A percentile compares a stretch with the other conserved stretches of the same genome.
Conservation (phyloP, 805 yeast genomes). For the Barnettozyma californica region DNA sequence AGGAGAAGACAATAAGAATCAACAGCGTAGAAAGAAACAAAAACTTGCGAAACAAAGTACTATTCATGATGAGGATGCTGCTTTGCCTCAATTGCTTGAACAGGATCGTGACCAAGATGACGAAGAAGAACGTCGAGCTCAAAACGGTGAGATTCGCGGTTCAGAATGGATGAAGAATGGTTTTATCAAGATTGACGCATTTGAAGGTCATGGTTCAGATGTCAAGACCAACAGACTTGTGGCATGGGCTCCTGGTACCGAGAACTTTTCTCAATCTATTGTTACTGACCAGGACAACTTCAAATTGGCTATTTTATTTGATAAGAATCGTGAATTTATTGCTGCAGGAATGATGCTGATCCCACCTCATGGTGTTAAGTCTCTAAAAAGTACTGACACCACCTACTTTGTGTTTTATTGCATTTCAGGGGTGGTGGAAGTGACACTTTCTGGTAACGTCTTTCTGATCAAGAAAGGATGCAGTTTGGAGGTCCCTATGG, state of each 20-base stretch:
- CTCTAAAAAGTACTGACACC: slow-evolving; percentile 50
- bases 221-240: slow-evolving; percentile 40
- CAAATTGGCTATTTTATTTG: slow-evolving; percentile 59
- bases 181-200: slow-evolving; percentile 41
- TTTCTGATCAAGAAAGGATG: slow-evolving; percentile 69
- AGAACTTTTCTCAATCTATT: slow-evolving; percentile 38
- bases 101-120: slow-evolving; percentile 17
- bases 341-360: slow-evolving; percentile 72
- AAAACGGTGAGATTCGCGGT: slow-evolving; percentile 32
- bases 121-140: slow-evolving; percentile 20
- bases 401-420: slow-evolving; percentile 74
- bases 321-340: slow-evolving; percentile 53
- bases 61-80: not conserved
- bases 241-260: slow-evolving; percentile 62
- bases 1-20: not conserved
- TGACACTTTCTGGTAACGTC: slow-evolving; percentile 49
- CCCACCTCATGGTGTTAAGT: slow-evolving; percentile 57
- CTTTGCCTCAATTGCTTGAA: slow-evolving; percentile 8
- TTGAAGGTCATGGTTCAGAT: slow-evolving; percentile 44
- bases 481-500: slow-evolving; percentile 76
- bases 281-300: slow-evolving; percentile 46
- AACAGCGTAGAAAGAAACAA: not conserved
- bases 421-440: slow-evolving; percentile 64
- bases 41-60: slow-evolving; percentile 9
- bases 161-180: slow-evolving; percentile 49